A percentile compares a stretch with the other conserved stretches of the same genome.
These are phyloP conservation scores for Mucor indicus DNA, from an alignment of 371 early-diverging fungal genomes.

Conservation along the genomic window DNA sequence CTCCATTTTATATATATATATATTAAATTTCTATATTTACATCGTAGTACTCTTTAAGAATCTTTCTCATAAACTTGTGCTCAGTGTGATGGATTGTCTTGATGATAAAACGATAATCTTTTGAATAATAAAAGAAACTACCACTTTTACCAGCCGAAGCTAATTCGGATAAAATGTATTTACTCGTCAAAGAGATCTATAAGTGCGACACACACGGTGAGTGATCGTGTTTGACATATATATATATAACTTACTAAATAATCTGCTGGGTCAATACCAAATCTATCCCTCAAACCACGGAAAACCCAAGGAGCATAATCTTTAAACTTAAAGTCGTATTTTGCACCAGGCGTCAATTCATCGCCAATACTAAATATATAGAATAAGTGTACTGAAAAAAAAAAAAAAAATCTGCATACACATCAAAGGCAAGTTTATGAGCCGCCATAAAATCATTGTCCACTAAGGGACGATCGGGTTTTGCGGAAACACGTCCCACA, in stretches of 20 bases:
- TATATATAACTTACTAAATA: conserved; percentile 62
- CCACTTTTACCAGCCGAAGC: conserved; percentile 94
- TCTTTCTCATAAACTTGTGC: conserved; percentile 86
- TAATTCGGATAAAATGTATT: conserved; percentile 93
- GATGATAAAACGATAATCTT: conserved; percentile 97
- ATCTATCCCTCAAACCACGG: conserved; percentile 76
- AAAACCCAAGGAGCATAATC: conserved; percentile 97
- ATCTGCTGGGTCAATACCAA: conserved; percentile 84
- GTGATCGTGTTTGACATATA: not conserved
- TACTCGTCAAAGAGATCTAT: conserved; percentile 89
- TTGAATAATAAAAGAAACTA: conserved; percentile 95
- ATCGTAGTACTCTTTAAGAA: conserved; percentile 82
- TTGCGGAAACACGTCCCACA: conserved; percentile 75
- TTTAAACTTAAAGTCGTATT: conserved; percentile 96
- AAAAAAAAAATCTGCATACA: conserved; percentile 41
- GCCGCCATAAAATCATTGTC: conserved; percentile 78
- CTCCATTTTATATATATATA: no score
- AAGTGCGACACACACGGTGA: conserved; percentile 6
- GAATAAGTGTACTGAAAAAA: not conserved
- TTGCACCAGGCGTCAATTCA: conserved; percentile 84
- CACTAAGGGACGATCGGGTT: conserved; percentile 64
- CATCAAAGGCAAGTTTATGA: conserved; percentile 90
- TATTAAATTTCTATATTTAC: no score
- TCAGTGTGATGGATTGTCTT: conserved; percentile 94
- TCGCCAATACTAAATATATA: conserved; percentile 67